phyloP scores from a whole-genome alignment of 1,139 yeast species.

The Pichia sp. region DNA sequence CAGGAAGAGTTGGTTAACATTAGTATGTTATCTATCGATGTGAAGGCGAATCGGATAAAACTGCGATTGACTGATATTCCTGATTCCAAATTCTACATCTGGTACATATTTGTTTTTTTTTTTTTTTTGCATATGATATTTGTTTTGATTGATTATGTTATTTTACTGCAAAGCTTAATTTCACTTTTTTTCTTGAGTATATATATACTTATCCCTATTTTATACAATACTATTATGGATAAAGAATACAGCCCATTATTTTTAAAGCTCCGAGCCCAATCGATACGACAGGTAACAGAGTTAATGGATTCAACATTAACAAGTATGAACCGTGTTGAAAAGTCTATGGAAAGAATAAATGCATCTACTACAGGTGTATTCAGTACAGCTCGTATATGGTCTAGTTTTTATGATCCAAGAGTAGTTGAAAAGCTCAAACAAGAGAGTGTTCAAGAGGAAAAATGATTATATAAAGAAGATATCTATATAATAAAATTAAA shows the following conservation, averaged over 20 bases:
- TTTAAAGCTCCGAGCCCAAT: conserved; percentile 12
- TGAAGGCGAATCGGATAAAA: no score
- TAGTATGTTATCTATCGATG: no score
- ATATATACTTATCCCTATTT: no score
- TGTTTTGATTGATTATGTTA: no score
- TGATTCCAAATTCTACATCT: no score
- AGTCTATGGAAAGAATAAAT: conserved; percentile 10
- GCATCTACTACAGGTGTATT: conserved; percentile 11
- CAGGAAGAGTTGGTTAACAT: no score
- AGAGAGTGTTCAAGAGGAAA: conserved; percentile 1
- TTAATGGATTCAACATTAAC: conserved; percentile 10
- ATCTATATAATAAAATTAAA: neutral
- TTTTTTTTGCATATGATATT: no score
- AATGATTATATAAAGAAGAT: neutral
- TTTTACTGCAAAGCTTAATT: no score
- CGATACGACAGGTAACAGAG: conserved; percentile 9
- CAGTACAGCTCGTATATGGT: conserved; percentile 20
- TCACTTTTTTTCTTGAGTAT: no score
- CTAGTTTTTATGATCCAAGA: conserved; percentile 25
- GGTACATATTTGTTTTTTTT: no score
- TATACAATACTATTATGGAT: neutral
- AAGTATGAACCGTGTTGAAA: conserved; percentile 13
- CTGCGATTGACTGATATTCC: no score
- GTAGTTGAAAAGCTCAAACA: conserved; percentile 18
- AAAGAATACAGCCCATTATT: conserved; percentile 10